Conservation (phyloP, 2,329 filamentous ascomycete species). For the Ceratocystis papillata region DNA sequence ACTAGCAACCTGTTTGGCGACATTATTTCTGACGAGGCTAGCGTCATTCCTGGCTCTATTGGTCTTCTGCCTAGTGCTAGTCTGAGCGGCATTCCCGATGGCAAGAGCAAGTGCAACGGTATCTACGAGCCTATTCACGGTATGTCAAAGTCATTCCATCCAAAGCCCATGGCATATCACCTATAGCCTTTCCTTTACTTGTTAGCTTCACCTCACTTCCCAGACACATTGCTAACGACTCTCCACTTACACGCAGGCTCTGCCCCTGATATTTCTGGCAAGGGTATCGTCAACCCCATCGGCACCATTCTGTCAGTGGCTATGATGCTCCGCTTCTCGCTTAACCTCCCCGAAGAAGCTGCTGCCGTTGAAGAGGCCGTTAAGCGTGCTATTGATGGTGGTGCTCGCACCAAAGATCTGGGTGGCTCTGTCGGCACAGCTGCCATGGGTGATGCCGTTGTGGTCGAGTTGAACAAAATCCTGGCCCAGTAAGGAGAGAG, state of each 20-base stretch:
- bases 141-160: slow-evolving; percentile 33
- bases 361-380: slow-evolving; percentile 73
- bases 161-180: background rate
- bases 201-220: too few relatives aligned
- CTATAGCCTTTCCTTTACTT: background rate
- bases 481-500: slow-evolving; percentile 37
- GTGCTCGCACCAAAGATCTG: slow-evolving; percentile 72
- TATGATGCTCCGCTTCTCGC: slow-evolving; percentile 93
- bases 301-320: slow-evolving; percentile 84
- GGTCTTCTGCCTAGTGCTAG: slow-evolving; percentile 82
- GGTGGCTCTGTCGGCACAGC: slow-evolving; percentile 63
- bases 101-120: slow-evolving; percentile 73
- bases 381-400: slow-evolving; percentile 64
- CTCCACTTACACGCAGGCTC: slow-evolving; percentile 46
- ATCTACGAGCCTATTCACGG: slow-evolving; percentile 98
- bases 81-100: slow-evolving; percentile 75
- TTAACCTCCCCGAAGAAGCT: slow-evolving; percentile 67
- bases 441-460: slow-evolving; percentile 69
- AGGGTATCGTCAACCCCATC: slow-evolving; percentile 74
- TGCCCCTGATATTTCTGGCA: slow-evolving; percentile 84
- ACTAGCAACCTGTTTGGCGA: slow-evolving; percentile 94
- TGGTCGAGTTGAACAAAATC: slow-evolving; percentile 57
- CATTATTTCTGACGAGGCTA: slow-evolving; percentile 91
- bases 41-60: slow-evolving; percentile 82
- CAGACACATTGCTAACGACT: background rate